These are phyloP conservation scores for Ceratobasidium sp. DNA, from an alignment of 1,284 basidiomycete species.

Conservation along the genomic window DNA sequence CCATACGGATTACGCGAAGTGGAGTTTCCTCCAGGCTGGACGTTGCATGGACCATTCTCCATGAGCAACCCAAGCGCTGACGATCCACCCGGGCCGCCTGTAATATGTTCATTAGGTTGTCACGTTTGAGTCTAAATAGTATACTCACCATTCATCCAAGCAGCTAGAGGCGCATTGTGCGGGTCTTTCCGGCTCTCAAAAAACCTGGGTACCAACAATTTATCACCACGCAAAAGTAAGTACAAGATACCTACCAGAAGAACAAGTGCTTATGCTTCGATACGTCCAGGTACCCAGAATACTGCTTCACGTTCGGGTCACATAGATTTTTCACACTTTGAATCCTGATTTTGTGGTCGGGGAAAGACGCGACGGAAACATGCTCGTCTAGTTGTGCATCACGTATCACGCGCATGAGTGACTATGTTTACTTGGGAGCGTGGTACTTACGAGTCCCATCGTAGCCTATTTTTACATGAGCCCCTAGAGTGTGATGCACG, in stretches of 20 bases:
- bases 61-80: slow-evolving; percentile 22
- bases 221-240: neutral
- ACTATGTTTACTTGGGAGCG: neutral
- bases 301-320: slow-evolving; percentile 25
- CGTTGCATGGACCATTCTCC: slow-evolving; percentile 71
- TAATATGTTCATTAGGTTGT: too few relatives aligned
- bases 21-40: slow-evolving; percentile 64
- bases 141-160: slow-evolving; percentile 38
- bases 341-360: slow-evolving; percentile 16
- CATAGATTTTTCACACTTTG: slow-evolving; percentile 1
- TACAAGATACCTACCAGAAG: slow-evolving; percentile 8
- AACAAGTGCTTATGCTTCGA: slow-evolving; percentile 29
- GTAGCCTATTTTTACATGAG: neutral
- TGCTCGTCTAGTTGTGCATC: slow-evolving; percentile 15
- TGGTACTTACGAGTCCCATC: slow-evolving; percentile 1
- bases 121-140: neutral
- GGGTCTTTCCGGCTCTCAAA: slow-evolving; percentile 37
- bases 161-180: slow-evolving; percentile 29
- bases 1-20: slow-evolving; percentile 66
- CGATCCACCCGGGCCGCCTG: slow-evolving; percentile 41
- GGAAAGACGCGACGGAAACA: slow-evolving; percentile 13
- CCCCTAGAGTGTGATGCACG: neutral
- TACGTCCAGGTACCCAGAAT: slow-evolving; percentile 29
- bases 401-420: neutral
- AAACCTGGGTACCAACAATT: slow-evolving; percentile 1